A percentile compares a stretch with the other conserved stretches of the same genome.
Evolutionary conservation across 225 moss, liverwort and hornwort species (phyloP).

Genomic region (Asterella californica): DNA sequence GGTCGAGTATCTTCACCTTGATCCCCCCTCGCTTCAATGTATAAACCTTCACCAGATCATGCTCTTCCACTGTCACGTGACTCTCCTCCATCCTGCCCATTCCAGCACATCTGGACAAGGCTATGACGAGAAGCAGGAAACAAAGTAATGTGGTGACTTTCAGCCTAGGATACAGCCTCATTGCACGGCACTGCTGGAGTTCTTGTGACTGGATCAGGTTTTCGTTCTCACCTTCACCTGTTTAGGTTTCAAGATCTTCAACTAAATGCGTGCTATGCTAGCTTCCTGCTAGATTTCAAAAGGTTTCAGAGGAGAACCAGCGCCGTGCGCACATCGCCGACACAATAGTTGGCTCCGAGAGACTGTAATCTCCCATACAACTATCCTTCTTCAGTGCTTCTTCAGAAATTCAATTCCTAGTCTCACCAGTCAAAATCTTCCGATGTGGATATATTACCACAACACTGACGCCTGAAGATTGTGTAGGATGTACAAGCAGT

Average conservation of each 20-base stretch:
- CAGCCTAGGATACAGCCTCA: neutral
- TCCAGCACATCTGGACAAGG: neutral
- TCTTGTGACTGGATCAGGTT: neutral
- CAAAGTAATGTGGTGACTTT: neutral
- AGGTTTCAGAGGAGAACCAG: neutral
- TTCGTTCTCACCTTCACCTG: neutral
- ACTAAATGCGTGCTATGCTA: no score
- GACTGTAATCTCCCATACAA: neutral
- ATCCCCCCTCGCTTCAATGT: conserved; percentile 26
- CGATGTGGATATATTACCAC: no score
- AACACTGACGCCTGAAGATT: no score
- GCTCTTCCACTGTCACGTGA: conserved; percentile 22
- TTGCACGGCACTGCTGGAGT: neutral
- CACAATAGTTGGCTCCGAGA: neutral
- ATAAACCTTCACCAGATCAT: conserved; percentile 19
- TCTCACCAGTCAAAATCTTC: no score
- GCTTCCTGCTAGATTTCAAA: neutral
- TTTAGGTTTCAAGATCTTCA: no score
- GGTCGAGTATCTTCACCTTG: conserved; percentile 31
- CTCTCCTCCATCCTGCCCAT: conserved; percentile 16
- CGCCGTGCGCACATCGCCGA: neutral
- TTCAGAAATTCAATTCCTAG: neutral
- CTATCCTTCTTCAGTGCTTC: neutral
- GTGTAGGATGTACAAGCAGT: no score
- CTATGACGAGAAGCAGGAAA: neutral